Conservation (phyloP, 495 filamentous ascomycete genomes). For the Lepidopterella palustris region DNA sequence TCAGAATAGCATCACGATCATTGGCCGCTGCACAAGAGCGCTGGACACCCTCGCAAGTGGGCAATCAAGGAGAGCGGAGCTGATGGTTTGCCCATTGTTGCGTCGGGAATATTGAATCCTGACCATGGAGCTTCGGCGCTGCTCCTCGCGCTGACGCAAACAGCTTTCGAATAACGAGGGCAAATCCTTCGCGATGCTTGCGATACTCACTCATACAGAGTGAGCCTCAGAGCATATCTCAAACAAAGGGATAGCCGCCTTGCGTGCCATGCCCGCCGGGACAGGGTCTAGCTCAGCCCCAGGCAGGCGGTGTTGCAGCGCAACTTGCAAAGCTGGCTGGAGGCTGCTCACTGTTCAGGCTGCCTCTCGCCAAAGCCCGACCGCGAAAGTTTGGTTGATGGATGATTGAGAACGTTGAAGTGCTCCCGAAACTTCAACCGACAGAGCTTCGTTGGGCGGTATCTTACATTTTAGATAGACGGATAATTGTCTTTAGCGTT, state of each 20-base stretch:
- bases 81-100: conserved; percentile 1
- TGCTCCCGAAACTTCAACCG: no score
- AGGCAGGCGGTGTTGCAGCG: neutral
- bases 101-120: no score
- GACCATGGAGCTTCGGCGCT: no score
- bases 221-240: neutral
- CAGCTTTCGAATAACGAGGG: neutral
- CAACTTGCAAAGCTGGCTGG: neutral
- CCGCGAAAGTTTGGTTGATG: neutral
- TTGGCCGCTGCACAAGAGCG: neutral
- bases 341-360: neutral
- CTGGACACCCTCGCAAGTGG: neutral
- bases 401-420: no score
- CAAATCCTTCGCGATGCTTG: neutral
- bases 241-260: neutral
- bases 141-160: neutral
- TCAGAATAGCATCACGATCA: neutral
- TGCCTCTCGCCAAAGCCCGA: neutral
- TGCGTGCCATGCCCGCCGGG: neutral
- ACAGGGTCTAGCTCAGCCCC: neutral
- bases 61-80: conserved; percentile 2
- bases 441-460: no score
- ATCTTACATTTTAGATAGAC: no score
- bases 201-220: neutral
- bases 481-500: neutral